Conservation (phyloP, 176 grass and related monocot genomes). For the Pontederia paniculata region DNA sequence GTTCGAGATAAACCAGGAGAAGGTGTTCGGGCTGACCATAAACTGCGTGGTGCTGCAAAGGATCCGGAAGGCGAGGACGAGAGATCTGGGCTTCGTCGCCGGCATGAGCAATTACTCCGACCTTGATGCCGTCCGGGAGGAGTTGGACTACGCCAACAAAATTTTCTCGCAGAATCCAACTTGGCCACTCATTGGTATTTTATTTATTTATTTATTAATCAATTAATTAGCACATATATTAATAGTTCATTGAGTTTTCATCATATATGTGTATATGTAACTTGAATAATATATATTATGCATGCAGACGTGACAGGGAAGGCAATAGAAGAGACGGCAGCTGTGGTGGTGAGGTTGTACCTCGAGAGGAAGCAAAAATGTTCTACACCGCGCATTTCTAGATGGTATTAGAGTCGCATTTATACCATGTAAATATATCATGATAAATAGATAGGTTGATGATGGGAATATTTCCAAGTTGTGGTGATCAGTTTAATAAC, state of each 20-base stretch:
- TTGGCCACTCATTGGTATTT: slow-evolving; percentile 93
- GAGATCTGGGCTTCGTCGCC: slow-evolving; percentile 57
- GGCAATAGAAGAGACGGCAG: no score
- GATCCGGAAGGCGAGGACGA: slow-evolving; percentile 83
- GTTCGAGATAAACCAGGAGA: slow-evolving; percentile 63
- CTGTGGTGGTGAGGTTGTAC: slow-evolving; percentile 64
- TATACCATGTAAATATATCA: no score
- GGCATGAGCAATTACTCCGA: slow-evolving; percentile 70
- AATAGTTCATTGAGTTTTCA: slow-evolving; percentile 15
- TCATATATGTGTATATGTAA: no score
- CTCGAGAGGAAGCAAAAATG: slow-evolving; percentile 79
- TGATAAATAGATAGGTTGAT: no score
- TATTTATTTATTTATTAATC: not conserved
- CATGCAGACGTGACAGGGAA: slow-evolving; percentile 70
- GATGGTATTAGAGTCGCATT: slow-evolving; percentile 96
- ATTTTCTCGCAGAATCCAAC: slow-evolving; percentile 56
- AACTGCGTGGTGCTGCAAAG: slow-evolving; percentile 61
- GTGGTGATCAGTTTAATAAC: no score
- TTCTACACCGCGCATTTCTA: slow-evolving; percentile 82
- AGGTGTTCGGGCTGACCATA: slow-evolving; percentile 84
- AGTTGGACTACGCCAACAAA: slow-evolving; percentile 54
- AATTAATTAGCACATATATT: slow-evolving; percentile 10
- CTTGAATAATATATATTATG: no score
- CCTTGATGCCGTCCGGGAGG: slow-evolving; percentile 67
- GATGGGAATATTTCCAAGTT: no score